Evolutionary conservation across 1,139 yeast genomes (phyloP).

Genomic region (Sporopachydermia cereana): DNA sequence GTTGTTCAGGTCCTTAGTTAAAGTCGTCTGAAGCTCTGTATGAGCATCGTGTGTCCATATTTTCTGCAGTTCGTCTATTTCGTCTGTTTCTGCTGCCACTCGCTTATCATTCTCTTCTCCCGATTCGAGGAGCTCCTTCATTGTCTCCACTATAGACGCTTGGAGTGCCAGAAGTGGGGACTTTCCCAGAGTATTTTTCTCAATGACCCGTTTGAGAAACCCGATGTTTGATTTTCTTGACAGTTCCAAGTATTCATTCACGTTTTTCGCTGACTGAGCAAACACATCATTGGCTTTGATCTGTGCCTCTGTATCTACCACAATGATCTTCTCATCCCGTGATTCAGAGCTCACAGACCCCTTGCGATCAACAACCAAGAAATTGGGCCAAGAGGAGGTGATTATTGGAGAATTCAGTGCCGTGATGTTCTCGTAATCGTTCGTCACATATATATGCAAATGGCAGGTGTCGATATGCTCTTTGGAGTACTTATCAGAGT

Average conservation of each 20-base stretch:
- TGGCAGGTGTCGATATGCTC: conserved; percentile 22
- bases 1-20: conserved; percentile 17
- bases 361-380: not conserved
- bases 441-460: conserved; percentile 18
- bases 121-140: conserved; percentile 17
- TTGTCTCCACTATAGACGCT: conserved; percentile 18
- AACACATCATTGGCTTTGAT: conserved; percentile 18
- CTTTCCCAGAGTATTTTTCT: not conserved
- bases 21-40: conserved; percentile 24
- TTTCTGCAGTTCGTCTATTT: conserved; percentile 16
- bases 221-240: conserved; percentile 18
- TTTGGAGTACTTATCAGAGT: conserved; percentile 20
- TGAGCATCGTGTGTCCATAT: conserved; percentile 27
- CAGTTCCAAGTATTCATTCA: conserved; percentile 16
- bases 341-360: not conserved
- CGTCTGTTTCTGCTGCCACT: conserved; percentile 13
- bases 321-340: not conserved
- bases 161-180: not conserved
- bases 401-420: not conserved
- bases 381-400: not conserved
- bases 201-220: conserved; percentile 15
- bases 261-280: conserved; percentile 20
- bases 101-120: conserved; percentile 9
- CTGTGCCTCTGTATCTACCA: not conserved
- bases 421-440: conserved; percentile 8